Evolutionary conservation across 169 alveolate genomes (phyloP).

Genomic region (Plasmodium inui): DNA sequence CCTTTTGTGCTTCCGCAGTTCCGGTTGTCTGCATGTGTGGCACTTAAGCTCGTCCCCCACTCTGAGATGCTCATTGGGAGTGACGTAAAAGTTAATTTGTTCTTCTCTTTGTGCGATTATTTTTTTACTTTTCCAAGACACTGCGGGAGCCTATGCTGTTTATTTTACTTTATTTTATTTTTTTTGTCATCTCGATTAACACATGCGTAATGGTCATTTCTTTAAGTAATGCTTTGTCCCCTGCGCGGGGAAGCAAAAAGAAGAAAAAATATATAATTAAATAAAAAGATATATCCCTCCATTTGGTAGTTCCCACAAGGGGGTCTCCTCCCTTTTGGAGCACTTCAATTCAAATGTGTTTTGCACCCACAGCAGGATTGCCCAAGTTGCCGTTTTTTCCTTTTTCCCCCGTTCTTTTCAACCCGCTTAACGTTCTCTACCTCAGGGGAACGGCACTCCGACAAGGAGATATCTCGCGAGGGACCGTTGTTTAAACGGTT

Average conservation of each 20-base stretch:
- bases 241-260: not conserved
- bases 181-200: slow-evolving; percentile 4
- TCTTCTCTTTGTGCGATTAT: not conserved
- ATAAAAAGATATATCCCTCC: not conserved
- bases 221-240: not conserved
- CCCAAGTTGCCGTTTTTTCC: not conserved
- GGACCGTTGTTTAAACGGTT: not conserved
- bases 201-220: not conserved
- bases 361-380: not conserved
- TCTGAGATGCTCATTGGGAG: not conserved
- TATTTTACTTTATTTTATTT: not conserved
- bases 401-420: no score
- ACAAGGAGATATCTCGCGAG: no score
- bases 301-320: not conserved
- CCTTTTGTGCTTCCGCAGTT: no score
- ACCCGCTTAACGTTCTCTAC: no score
- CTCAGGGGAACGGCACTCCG: no score
- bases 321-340: not conserved
- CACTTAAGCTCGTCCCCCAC: not conserved
- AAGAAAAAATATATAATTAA: not conserved
- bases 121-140: not conserved
- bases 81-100: not conserved
- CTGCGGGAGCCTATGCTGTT: not conserved
- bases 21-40: not conserved
- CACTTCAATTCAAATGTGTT: not conserved